Evolutionary conservation across 495 filamentous ascomycete species (phyloP).

Genomic region (Stereocaulon alpinum): DNA sequence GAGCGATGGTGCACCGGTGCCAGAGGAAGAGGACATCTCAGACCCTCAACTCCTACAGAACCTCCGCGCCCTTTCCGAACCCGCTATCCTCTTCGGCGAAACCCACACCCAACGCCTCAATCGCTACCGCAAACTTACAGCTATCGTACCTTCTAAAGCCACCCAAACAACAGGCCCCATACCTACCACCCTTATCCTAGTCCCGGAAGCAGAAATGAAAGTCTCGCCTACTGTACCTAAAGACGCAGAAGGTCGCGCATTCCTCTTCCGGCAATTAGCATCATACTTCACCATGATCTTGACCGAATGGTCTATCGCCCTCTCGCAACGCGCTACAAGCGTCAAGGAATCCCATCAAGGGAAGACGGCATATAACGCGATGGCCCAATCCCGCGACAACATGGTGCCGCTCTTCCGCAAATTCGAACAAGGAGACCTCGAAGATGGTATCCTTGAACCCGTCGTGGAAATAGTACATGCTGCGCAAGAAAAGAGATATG

Average conservation of each 20-base stretch:
- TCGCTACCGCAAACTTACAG: slow-evolving; percentile 54
- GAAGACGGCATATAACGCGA: slow-evolving; percentile 63
- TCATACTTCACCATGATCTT: slow-evolving; percentile 92
- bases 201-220: slow-evolving; percentile 82
- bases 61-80: slow-evolving; percentile 62
- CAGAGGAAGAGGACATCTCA: slow-evolving; percentile 53
- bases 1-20: slow-evolving; percentile 30
- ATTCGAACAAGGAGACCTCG: slow-evolving; percentile 69
- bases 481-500: slow-evolving; percentile 81
- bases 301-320: slow-evolving; percentile 71
- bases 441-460: slow-evolving; percentile 67
- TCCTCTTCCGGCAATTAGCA: slow-evolving; percentile 76
- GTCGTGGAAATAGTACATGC: slow-evolving; percentile 90
- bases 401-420: slow-evolving; percentile 85
- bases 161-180: slow-evolving; percentile 49
- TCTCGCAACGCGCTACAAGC: slow-evolving; percentile 52
- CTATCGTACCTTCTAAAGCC: slow-evolving; percentile 36
- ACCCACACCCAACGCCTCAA: slow-evolving; percentile 54
- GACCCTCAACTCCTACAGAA: slow-evolving; percentile 59
- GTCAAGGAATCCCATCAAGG: slow-evolving; percentile 66
- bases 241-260: slow-evolving; percentile 40
- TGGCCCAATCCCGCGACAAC: slow-evolving; percentile 72
- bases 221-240: slow-evolving; percentile 52
- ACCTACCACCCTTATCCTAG: slow-evolving; percentile 60
- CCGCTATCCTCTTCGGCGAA: slow-evolving; percentile 73